Evolutionary conservation across 352 stramenopile genomes (phyloP).

Genomic region (Phytophthora sojae): DNA sequence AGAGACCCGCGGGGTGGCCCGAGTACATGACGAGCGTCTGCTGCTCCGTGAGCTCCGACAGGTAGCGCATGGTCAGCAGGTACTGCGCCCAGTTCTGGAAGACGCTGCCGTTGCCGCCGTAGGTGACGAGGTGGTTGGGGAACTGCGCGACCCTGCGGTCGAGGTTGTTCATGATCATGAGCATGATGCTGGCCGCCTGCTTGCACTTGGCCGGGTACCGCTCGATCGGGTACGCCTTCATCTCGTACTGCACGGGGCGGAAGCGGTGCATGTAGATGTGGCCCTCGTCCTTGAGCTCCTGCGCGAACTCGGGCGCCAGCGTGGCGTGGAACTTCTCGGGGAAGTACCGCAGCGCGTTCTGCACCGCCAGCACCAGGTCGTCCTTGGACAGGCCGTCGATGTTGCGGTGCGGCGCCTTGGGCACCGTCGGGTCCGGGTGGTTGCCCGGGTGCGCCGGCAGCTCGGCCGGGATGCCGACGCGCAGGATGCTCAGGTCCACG

Average conservation of each 20-base stretch:
- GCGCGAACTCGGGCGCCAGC: conserved; percentile 84
- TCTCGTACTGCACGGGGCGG: conserved; percentile 86
- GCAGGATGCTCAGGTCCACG: conserved; percentile 62
- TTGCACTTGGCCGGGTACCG: conserved; percentile 77
- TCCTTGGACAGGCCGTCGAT: conserved; percentile 60
- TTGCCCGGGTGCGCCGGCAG: conserved; percentile 64
- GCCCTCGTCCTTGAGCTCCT: conserved; percentile 88
- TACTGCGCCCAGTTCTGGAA: conserved; percentile 94
- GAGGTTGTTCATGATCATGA: conserved; percentile 95
- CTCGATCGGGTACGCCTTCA: conserved; percentile 88
- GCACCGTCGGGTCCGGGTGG: conserved; percentile 58
- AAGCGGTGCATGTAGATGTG: conserved; percentile 94
- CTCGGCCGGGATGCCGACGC: conserved; percentile 52
- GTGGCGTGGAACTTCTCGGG: conserved; percentile 66
- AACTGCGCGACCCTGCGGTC: conserved; percentile 89
- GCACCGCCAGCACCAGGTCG: conserved; percentile 78
- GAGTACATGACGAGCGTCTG: conserved; percentile 93
- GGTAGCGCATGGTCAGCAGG: conserved; percentile 87
- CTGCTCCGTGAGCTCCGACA: conserved; percentile 88
- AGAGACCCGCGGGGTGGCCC: conserved; percentile 88
- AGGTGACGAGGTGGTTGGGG: conserved; percentile 88
- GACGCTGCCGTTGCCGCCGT: conserved; percentile 90
- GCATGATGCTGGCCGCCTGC: conserved; percentile 84
- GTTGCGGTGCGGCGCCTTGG: conserved; percentile 63
- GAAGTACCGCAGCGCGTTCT: conserved; percentile 92